A percentile compares a stretch with the other conserved stretches of the same genome.
Conservation (phyloP, 129 eudicot species). For the Ambrosia trifida region DNA sequence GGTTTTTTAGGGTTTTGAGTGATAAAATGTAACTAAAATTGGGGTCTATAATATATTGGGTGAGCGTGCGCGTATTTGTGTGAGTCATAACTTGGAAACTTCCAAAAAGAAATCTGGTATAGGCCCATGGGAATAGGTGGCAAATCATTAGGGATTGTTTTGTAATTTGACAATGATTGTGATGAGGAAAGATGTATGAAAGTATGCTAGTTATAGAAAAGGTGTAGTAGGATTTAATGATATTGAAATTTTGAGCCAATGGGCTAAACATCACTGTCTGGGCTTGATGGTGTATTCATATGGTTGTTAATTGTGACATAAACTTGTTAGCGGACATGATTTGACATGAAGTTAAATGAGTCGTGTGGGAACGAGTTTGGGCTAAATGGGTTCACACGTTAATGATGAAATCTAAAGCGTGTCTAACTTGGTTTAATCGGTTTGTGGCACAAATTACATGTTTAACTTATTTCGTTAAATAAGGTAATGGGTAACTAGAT, state of each 20-base stretch:
- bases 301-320: too few relatives aligned
- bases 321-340: too few relatives aligned
- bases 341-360: too few relatives aligned
- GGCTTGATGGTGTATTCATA: not conserved
- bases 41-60: conserved; percentile 15
- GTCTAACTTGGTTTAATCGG: too few relatives aligned
- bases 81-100: conserved; percentile 32
- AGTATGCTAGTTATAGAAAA: not conserved
- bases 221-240: not conserved
- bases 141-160: conserved; percentile 13
- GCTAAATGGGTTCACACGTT: too few relatives aligned
- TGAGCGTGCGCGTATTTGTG: conserved; percentile 25
- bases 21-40: conserved; percentile 1
- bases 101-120: conserved; percentile 32
- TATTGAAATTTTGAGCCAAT: not conserved
- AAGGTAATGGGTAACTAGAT: too few relatives aligned
- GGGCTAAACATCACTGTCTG: not conserved
- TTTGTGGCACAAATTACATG: too few relatives aligned
- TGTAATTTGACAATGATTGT: conserved; percentile 22
- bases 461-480: too few relatives aligned
- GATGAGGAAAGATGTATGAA: conserved; percentile 7
- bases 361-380: too few relatives aligned
- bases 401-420: too few relatives aligned
- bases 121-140: conserved; percentile 33
- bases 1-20: conserved; percentile 7